Evolutionary conservation across 257 asterid species (phyloP).

Genomic region (Catharanthus roseus): DNA sequence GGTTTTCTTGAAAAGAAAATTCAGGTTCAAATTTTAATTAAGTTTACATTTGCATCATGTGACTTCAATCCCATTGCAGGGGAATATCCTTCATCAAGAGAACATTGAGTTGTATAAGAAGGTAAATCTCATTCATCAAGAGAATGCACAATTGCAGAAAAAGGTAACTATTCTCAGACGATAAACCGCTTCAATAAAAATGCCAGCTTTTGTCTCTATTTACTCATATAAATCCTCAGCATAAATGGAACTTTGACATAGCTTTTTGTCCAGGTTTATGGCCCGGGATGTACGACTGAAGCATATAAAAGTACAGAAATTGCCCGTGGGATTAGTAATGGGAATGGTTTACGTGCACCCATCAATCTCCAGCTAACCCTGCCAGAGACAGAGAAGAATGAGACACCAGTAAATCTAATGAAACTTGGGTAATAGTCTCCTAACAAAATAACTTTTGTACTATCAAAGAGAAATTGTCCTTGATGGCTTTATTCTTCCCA

Average conservation of each 20-base stretch:
- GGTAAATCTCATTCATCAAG: slow-evolving; percentile 38
- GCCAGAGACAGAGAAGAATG: slow-evolving; percentile 17
- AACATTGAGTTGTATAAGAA: slow-evolving; percentile 47
- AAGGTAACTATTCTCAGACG: slow-evolving; percentile 34
- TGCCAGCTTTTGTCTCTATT: background rate
- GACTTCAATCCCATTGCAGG: slow-evolving; percentile 39
- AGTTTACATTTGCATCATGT: slow-evolving; percentile 2
- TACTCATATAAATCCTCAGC: background rate
- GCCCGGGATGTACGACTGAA: slow-evolving; percentile 25
- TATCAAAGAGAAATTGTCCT: too few relatives aligned
- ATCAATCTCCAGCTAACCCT: slow-evolving; percentile 32
- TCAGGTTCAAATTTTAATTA: background rate
- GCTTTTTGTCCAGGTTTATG: slow-evolving; percentile 34
- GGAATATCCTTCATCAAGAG: slow-evolving; percentile 46
- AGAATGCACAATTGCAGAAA: slow-evolving; percentile 44
- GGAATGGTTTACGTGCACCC: slow-evolving; percentile 17
- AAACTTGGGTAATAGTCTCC: slow-evolving; percentile 25
- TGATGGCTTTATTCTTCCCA: background rate
- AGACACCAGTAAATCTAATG: slow-evolving; percentile 9
- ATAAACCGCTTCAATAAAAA: background rate
- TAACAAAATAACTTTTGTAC: background rate
- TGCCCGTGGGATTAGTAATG: slow-evolving; percentile 14
- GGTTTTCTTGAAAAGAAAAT: slow-evolving; percentile 31
- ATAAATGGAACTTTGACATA: background rate
- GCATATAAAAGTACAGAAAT: slow-evolving; percentile 21